phyloP scores from a whole-genome alignment of 768 basidiomycete species.

The Phylloporus sp. region DNA sequence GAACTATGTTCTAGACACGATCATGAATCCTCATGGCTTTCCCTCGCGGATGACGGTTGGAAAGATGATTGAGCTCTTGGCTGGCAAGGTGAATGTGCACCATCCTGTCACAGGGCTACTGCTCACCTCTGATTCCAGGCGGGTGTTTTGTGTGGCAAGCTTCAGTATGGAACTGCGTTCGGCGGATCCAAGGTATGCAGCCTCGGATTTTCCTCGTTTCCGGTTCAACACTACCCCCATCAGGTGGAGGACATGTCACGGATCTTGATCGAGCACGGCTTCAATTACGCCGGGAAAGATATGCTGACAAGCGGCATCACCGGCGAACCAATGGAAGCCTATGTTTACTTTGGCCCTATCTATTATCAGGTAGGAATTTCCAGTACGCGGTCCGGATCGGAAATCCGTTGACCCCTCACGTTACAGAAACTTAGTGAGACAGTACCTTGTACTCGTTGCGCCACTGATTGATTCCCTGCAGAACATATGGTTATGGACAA shows the following conservation, averaged over 20 bases:
- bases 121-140: slow-evolving; percentile 47
- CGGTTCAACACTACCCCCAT: slow-evolving; percentile 7
- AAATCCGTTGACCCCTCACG: neutral
- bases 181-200: slow-evolving; percentile 85
- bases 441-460: neutral
- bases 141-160: slow-evolving; percentile 82
- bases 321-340: slow-evolving; percentile 92
- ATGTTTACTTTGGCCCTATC: slow-evolving; percentile 98
- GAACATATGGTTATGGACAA: slow-evolving; percentile 99
- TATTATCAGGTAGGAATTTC: slow-evolving; percentile 77
- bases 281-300: slow-evolving; percentile 98
- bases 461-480: slow-evolving; percentile 25
- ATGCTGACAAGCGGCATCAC: slow-evolving; percentile 98
- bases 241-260: slow-evolving; percentile 98
- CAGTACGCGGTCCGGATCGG: slow-evolving; percentile 2
- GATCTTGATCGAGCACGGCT: slow-evolving; percentile 91
- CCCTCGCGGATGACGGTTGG: slow-evolving; percentile 99
- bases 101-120: neutral
- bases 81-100: slow-evolving; percentile 71
- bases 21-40: slow-evolving; percentile 99
- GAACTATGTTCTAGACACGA: slow-evolving; percentile 64
- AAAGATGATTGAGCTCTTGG: slow-evolving; percentile 98
- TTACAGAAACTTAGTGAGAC: slow-evolving; percentile 86
- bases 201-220: neutral
- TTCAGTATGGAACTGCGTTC: slow-evolving; percentile 95